Base-by-base conservation (phyloP, 1,284 basidiomycete species). In the Vanrija humicola region DNA sequence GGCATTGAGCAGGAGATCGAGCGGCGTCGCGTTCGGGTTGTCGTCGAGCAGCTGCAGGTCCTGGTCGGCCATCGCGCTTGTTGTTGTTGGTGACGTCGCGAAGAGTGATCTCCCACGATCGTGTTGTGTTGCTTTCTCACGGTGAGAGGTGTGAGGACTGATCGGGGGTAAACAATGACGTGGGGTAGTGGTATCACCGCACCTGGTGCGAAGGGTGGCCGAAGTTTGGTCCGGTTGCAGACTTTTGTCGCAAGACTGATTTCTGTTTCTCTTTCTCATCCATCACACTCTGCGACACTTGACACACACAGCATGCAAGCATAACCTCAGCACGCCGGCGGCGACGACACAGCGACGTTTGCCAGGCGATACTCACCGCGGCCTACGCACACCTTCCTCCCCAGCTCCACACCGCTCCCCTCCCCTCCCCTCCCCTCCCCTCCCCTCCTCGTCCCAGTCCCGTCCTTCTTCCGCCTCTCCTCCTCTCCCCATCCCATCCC, bases 1-100 rank as follows among this genome's bases (percentile, higher is more conserved):
- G 19, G 73, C 73, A 42, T 73, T 75, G 43, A 75, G 64, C 18
- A 75, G 64, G 3, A 75, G 59, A 55, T 73, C 70, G 29, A 75
- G 59, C 5, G 73, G 71, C 18, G 61, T 59, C 23, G 50, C 44
- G 48, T 50, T 49, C 21, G 56, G 55, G 34, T 47, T 50, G 46
- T 62, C 61, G 45, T 59, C 61, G 26, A 62, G 54, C 34, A 56
- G 52, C 10, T 40, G 46, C 8, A 61, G 46, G 48, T 51, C 25
- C 23, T 19, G 25, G 8, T 23, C 39, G 8, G 50, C 44, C 50
- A 59, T 62, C 10, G 50, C 43, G 18, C 51, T 54, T 56, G 54
- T 50, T 52, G 49, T 57, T 46, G 49, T 52, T 52, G 44, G 28
- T 40, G 55, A 59, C 53, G 26, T 49, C 29, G 44, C 56, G 54